Evolutionary conservation across 257 asterid genomes (phyloP), one percentile per base, ranked within the genome.

Genomic region (Rhazya stricta): DNA sequence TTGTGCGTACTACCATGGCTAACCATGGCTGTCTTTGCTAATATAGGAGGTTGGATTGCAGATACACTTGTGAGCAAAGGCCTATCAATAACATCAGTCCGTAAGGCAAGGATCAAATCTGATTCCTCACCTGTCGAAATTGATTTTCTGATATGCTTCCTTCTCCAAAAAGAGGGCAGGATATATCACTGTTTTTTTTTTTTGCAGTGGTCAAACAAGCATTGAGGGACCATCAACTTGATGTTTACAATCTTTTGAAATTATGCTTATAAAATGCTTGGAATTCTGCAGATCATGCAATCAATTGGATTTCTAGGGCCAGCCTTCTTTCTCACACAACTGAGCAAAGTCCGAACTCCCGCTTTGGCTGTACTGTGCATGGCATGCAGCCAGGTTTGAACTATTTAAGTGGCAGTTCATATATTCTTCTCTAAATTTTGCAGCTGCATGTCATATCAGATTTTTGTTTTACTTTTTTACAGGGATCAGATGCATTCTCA

Each of bases 401-500:
- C 74, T 79, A 74, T 67, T 76, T 72, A 36, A 61, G 60, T 41
- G 73, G 58, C 61, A 72, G 60, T 57, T 58, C 46, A 65, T 79
- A 27, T 27, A 67, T 67, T 36, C 51, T 56, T 72, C 37, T 65
- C 12, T 32, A 39, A 41, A 54, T 45, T 34, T 73, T 63, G 8
- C 46, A 66, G 67, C 68, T 68, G 18, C n/a, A 54, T 69, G 53
- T 39, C 11, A 30, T 43, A 51, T 30, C 15, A 4, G 73, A 65
- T 51, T 72, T 71, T 72, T 69, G 29, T 36, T 45, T 45, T 32
- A 53, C 34, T 66, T 46, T n/a, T 82, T 63, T 68, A 69, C 89
- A 94, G 97, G 97, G 98, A 75, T 85, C 86, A n/a, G 98, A 94
- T 81, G 98, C 97, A 8, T 94, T 94, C 87, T 94, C 97, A 32